Conservation (phyloP, 2,329 filamentous ascomycete species). For the Calonectria hongkongensis region DNA sequence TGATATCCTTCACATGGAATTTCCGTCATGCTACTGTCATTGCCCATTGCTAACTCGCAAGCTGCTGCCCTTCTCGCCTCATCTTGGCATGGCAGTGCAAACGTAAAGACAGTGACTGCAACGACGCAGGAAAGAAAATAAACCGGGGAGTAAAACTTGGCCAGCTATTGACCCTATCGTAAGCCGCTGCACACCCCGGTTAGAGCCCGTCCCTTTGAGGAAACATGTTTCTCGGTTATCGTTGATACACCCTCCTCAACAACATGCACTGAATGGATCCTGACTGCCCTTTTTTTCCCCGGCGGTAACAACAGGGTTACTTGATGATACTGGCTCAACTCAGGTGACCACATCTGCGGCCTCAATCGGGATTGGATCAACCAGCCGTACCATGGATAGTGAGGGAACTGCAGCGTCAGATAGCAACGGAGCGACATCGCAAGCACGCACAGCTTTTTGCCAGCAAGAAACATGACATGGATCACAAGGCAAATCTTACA, state of each 20-base stretch:
- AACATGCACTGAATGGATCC: constrained; percentile 14
- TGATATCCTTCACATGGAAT: constrained; percentile 23
- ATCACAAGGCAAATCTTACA: constrained; percentile 2
- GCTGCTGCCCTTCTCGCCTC: not conserved
- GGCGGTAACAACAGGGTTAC: not conserved
- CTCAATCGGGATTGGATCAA: not conserved
- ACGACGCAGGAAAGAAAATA: constrained; percentile 3
- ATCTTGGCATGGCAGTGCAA: not conserved
- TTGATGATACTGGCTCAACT: constrained; percentile 1
- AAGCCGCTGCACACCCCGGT: not conserved
- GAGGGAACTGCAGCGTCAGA: not conserved
- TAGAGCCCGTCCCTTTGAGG: not conserved
- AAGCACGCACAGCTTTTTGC: not conserved
- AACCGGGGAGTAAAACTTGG: not conserved
- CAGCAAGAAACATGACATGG: not conserved
- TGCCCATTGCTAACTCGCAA: not conserved
- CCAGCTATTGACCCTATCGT: not conserved
- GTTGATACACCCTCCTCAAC: constrained; percentile 23
- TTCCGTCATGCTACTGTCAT: constrained; percentile 16
- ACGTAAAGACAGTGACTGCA: not conserved
- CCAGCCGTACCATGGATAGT: no score
- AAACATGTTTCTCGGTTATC: constrained; percentile 26
- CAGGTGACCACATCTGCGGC: constrained; percentile 2
- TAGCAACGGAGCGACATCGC: not conserved
- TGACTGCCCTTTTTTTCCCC: not conserved